Base-by-base conservation (phyloP, 2,329 filamentous ascomycete genomes). In the Ceratocystis lukuohia region DNA sequence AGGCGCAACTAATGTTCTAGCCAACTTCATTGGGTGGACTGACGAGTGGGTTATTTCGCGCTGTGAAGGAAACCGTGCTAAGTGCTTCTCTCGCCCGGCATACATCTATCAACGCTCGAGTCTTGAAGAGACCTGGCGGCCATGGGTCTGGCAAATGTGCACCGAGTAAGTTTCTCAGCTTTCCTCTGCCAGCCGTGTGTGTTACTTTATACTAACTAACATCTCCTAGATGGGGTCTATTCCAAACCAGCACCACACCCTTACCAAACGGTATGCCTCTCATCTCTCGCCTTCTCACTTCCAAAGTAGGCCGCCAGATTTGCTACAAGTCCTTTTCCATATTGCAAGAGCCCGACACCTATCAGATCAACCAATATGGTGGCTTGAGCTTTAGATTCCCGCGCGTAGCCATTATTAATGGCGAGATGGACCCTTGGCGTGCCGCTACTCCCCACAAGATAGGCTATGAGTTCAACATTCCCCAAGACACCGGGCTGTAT, bases 401-500 rank as follows among this genome's bases (percentile, higher is more conserved):
- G 0, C 86, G 90, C 1, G 81, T 96, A 0, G 91, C 91, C 2
- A 81, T 89, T 61, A 78, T 96, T 48, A 89, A 91, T 69, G 90
- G 90, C 33, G 82, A 89, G 69, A 83, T 84, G 66, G 91, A 95
- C 72, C 89, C 90, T 0, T 96, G 91, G 91, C 82, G 87, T 20
- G 83, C 84, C 0, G 88, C 88, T 0, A 88, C 86, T 0, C 84
- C 88, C 0, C 85, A 93, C 62, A 86, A 85, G 0, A 81, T 84
- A n/a, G 81, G 78, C 1, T 80, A 84, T 0, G 77, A 80, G 0
- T 75, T 78, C 37, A 78, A 88, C 22, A 74, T 77, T 15, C 88
- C 81, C 57, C 88, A 88, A 0, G 75, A 77, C 0, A 80, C 79
- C 61, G 82, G 91, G 76, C 89, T 89, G 0, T 88, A 87, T 69